phyloP scores from a whole-genome alignment of 2,329 filamentous ascomycete genomes.

The Xylogone sp. region DNA sequence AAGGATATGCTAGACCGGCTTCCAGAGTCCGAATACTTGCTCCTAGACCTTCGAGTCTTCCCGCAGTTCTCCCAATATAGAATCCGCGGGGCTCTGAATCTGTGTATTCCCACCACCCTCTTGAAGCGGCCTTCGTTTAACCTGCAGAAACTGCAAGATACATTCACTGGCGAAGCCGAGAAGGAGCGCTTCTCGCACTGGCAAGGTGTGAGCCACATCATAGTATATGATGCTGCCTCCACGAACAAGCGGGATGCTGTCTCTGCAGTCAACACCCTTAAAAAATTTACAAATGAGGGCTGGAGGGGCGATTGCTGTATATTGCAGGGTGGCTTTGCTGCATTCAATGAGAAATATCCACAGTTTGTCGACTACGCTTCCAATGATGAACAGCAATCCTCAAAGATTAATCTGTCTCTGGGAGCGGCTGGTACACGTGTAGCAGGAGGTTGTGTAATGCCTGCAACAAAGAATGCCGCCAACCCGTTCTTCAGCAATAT shows the following conservation, averaged over 20 bases:
- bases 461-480: conserved; percentile 59
- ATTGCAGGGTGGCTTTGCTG: conserved; percentile 75
- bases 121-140: conserved; percentile 90
- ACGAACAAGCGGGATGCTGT: conserved; percentile 75
- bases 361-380: conserved; percentile 54
- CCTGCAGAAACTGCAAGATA: conserved; percentile 80
- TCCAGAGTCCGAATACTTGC: conserved; percentile 40
- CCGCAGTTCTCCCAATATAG: conserved; percentile 75
- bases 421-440: conserved; percentile 54
- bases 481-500: conserved; percentile 97
- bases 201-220: conserved; percentile 68
- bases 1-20: conserved; percentile 49
- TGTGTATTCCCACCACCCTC: conserved; percentile 93
- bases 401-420: conserved; percentile 47
- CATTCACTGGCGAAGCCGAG: conserved; percentile 70
- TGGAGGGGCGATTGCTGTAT: conserved; percentile 73
- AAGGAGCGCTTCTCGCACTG: conserved; percentile 73
- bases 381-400: conserved; percentile 28
- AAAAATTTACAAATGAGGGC: conserved; percentile 85
- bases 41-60: conserved; percentile 83
- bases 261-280: conserved; percentile 80
- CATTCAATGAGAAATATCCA: conserved; percentile 66
- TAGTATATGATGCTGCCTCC: conserved; percentile 83
- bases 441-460: conserved; percentile 86
- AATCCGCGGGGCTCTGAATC: conserved; percentile 77